Base-by-base conservation (phyloP, 23 red algal species). In the Gracilariopsis chorda region DNA sequence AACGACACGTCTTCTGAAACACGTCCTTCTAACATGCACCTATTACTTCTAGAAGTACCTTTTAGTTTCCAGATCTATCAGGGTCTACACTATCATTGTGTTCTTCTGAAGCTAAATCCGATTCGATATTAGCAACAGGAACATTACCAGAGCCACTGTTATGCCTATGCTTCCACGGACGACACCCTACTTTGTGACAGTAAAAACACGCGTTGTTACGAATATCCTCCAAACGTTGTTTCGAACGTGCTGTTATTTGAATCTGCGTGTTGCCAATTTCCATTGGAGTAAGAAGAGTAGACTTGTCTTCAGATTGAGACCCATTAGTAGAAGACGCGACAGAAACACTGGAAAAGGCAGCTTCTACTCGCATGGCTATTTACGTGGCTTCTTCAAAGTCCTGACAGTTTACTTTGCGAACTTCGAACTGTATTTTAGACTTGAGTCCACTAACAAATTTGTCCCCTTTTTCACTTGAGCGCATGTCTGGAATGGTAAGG, bases 91-190 rank as follows among this genome's bases (percentile, higher is more conserved):
- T 29, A 29, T 17, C 33, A 14, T 29, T 28, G 61, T 11, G 11
- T 11, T 21, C 61, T n/a, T n/a, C n/a, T n/a, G n/a, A n/a, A n/a
- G n/a, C n/a, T n/a, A n/a, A n/a, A n/a, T n/a, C n/a, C n/a, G n/a
- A n/a, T n/a, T n/a, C n/a, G n/a, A n/a, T n/a, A n/a, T n/a, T n/a
- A n/a, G n/a, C n/a, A 29, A 28, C 61, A 27, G n/a, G 20, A n/a
- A n/a, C n/a, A n/a, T n/a, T n/a, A n/a, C n/a, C n/a, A n/a, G n/a
- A n/a, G n/a, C n/a, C n/a, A n/a, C n/a, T n/a, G n/a, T n/a, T n/a
- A n/a, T n/a, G n/a, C n/a, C n/a, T n/a, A 74, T 33, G 67, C 36
- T 73, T 73, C 67, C 67, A 73, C 8, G 67, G 67, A 42, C 9
- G 10, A 73, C 67, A 73, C 21, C 67, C 67, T 36, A 33, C 23